Percentiles rank a stretch among this genome's conserved stretches.
phyloP scores from a whole-genome alignment of 352 stramenopile species.

The Phytopythium kandeliae region DNA sequence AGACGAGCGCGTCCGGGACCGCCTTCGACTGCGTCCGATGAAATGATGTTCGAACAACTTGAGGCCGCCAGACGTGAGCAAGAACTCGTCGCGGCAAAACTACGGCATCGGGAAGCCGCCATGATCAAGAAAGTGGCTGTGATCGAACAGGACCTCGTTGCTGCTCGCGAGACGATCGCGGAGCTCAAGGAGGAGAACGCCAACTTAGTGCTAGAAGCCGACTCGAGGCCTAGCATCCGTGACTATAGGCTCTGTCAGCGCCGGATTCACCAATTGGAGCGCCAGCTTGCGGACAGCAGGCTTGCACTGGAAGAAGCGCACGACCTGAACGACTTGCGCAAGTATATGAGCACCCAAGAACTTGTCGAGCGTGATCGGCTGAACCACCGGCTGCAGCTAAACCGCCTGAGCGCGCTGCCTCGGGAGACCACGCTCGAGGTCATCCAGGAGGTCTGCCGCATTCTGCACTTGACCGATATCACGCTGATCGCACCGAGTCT shows the following conservation, averaged over 20 bases:
- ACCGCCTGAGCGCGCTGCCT: slow-evolving; percentile 67
- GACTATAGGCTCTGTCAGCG: slow-evolving; percentile 71
- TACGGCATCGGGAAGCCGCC: slow-evolving; percentile 55
- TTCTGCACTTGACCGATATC: slow-evolving; percentile 79
- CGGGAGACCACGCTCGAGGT: slow-evolving; percentile 75
- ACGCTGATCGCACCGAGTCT: slow-evolving; percentile 74
- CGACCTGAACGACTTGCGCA: slow-evolving; percentile 70
- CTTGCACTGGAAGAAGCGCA: slow-evolving; percentile 68
- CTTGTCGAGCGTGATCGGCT: slow-evolving; percentile 70
- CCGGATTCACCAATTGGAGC: slow-evolving; percentile 70
- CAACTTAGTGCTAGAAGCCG: slow-evolving; percentile 65
- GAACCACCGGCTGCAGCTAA: slow-evolving; percentile 76
- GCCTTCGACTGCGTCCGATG: slow-evolving; percentile 38
- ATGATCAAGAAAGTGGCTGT: slow-evolving; percentile 77
- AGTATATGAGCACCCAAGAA: slow-evolving; percentile 80
- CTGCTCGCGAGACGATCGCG: slow-evolving; percentile 49
- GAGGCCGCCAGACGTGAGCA: slow-evolving; percentile 69
- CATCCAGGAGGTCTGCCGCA: slow-evolving; percentile 77
- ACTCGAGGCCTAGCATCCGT: slow-evolving; percentile 78
- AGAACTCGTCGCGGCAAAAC: slow-evolving; percentile 48
- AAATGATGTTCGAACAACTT: slow-evolving; percentile 69
- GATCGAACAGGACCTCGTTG: slow-evolving; percentile 70
- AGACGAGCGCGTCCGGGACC: slow-evolving; percentile 2
- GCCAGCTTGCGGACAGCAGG: slow-evolving; percentile 66
- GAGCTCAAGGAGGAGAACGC: slow-evolving; percentile 80